These are phyloP conservation scores for Pyrenophora teres DNA, from an alignment of 2,329 filamentous ascomycete species.

Conservation along the genomic window DNA sequence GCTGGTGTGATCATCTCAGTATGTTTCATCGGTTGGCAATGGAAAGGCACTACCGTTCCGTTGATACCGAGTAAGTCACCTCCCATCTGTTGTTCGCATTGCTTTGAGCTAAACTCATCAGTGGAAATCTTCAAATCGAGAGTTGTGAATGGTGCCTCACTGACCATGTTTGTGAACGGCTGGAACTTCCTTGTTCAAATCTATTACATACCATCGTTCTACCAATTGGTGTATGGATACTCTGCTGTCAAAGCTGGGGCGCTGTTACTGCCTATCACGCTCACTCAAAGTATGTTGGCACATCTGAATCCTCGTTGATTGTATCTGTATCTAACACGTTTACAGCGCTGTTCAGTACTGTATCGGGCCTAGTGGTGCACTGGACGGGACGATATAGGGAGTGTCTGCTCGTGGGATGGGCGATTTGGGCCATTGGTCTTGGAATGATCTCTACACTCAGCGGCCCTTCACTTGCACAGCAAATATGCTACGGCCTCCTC, in stretches of 20 bases:
- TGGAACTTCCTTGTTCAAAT: conserved; percentile 63
- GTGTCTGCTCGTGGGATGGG: conserved; percentile 27
- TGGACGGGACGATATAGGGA: conserved; percentile 26
- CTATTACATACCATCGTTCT: conserved; percentile 67
- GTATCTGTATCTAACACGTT: not conserved
- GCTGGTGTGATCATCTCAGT: conserved; percentile 56
- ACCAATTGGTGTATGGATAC: conserved; percentile 61
- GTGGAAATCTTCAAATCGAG: conserved; percentile 24
- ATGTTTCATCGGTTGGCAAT: conserved; percentile 61
- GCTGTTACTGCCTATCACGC: conserved; percentile 53
- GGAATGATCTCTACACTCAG: conserved; percentile 25
- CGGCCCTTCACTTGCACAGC: conserved; percentile 17
- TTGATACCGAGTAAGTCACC: conserved; percentile 59
- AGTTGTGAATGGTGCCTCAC: conserved; percentile 22
- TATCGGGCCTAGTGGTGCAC: conserved; percentile 27
- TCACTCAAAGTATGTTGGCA: conserved; percentile 43
- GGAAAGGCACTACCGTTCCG: conserved; percentile 61
- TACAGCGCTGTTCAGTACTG: conserved; percentile 25
- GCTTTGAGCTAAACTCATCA: conserved; percentile 1
- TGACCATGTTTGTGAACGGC: conserved; percentile 62
- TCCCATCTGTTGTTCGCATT: not conserved
- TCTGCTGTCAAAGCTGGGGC: conserved; percentile 57
- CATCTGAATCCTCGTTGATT: too few relatives aligned
- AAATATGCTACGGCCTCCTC: conserved; percentile 26
- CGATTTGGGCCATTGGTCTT: conserved; percentile 24